These are phyloP conservation scores for Zopfia rhizophila DNA, from an alignment of 2,329 filamentous ascomycete species.

Conservation along the genomic window DNA sequence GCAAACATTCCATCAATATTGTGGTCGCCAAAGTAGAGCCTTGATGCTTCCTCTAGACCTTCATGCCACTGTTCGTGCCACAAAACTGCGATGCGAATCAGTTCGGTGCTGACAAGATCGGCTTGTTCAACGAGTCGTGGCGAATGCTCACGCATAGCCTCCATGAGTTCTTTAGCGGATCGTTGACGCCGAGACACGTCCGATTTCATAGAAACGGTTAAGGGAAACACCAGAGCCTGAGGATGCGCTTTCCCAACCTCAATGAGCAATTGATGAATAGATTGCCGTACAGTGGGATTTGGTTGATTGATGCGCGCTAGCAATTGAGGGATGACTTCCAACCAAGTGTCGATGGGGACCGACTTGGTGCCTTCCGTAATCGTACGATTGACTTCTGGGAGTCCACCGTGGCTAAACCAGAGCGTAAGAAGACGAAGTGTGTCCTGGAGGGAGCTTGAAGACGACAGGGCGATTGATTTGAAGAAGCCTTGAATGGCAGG, in stretches of 20 bases:
- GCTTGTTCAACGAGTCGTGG: slow-evolving; percentile 93
- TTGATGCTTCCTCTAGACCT: slow-evolving; percentile 93
- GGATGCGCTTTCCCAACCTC: slow-evolving; percentile 95
- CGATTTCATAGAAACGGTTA: slow-evolving; percentile 98
- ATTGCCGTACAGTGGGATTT: slow-evolving; percentile 85
- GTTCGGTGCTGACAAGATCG: slow-evolving; percentile 92
- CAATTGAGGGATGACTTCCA: slow-evolving; percentile 96
- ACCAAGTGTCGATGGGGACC: slow-evolving; percentile 97
- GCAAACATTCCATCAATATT: slow-evolving; percentile 98
- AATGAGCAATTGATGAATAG: slow-evolving; percentile 89
- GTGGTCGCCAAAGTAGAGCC: slow-evolving; percentile 96
- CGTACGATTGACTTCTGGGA: slow-evolving; percentile 85
- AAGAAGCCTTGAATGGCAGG: slow-evolving; percentile 97
- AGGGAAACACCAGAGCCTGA: slow-evolving; percentile 93
- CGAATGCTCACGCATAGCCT: slow-evolving; percentile 96
- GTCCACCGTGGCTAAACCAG: slow-evolving; percentile 95
- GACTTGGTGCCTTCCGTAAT: slow-evolving; percentile 91
- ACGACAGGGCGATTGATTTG: slow-evolving; percentile 92
- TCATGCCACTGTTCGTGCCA: slow-evolving; percentile 99
- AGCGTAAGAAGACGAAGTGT: slow-evolving; percentile 90
- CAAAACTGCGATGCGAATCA: slow-evolving; percentile 94
- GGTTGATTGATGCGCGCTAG: slow-evolving; percentile 98
- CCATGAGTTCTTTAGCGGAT: slow-evolving; percentile 94
- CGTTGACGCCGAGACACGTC: slow-evolving; percentile 84
- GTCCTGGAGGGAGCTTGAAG: slow-evolving; percentile 93